Conservation (phyloP, 1,284 basidiomycete genomes). For the Xanthoconium separans region DNA sequence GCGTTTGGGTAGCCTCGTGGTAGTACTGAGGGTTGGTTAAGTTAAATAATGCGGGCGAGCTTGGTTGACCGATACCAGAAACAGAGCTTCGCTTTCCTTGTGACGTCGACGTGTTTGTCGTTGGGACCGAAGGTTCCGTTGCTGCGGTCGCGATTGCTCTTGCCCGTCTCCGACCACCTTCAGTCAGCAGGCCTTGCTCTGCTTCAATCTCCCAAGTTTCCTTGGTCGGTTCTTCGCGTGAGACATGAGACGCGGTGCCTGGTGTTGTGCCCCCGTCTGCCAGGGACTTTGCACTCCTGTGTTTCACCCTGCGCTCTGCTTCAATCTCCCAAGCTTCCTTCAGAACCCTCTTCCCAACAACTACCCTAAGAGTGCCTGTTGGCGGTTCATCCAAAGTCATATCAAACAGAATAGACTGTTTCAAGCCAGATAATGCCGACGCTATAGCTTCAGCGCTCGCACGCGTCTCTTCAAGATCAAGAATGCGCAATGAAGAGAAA, state of each 20-base stretch:
- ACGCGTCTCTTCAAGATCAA: conserved; percentile 67
- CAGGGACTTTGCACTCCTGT: conserved; percentile 31
- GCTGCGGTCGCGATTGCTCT: conserved; percentile 46
- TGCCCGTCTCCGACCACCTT: conserved; percentile 65
- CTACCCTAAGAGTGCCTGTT: conserved; percentile 50
- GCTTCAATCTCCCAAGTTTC: conserved; percentile 78
- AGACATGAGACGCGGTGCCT: conserved; percentile 7
- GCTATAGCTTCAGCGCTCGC: conserved; percentile 47
- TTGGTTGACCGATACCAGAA: conserved; percentile 25
- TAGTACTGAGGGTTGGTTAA: conserved; percentile 61
- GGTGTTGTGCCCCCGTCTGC: conserved; percentile 7
- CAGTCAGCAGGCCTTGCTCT: conserved; percentile 68
- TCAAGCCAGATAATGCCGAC: conserved; percentile 43
- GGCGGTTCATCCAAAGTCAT: conserved; percentile 51
- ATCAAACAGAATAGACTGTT: conserved; percentile 54
- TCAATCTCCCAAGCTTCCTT: conserved; percentile 78
- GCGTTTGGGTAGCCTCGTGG: conserved; percentile 48
- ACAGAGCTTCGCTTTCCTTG: conserved; percentile 17
- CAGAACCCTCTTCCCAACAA: conserved; percentile 66
- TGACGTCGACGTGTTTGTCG: not conserved
- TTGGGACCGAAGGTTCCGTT: conserved; percentile 34
- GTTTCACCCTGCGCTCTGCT: conserved; percentile 53
- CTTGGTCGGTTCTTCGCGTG: conserved; percentile 45
- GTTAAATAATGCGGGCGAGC: conserved; percentile 32
- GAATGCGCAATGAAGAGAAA: conserved; percentile 52